These are phyloP conservation scores for Moesziomyces sp. DNA, from an alignment of 1,284 basidiomycete species.

Conservation along the genomic window DNA sequence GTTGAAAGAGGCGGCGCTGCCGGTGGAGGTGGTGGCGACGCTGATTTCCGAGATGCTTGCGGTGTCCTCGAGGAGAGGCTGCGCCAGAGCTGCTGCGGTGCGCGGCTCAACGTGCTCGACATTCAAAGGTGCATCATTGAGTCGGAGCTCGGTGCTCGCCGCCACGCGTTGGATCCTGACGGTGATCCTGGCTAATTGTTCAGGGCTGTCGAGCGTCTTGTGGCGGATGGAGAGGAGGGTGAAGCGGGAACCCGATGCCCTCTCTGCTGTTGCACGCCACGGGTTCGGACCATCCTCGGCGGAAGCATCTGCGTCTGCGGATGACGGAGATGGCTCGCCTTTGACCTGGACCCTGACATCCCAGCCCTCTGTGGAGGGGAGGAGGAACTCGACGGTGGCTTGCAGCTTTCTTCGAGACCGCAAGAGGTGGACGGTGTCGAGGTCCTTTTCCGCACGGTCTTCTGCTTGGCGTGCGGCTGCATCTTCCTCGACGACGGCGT, in stretches of 20 bases:
- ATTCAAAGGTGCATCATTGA: conserved; percentile 48
- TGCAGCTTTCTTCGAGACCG: conserved; percentile 76
- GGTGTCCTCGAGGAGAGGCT: conserved; percentile 41
- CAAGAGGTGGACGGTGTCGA: conserved; percentile 34
- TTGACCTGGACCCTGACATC: conserved; percentile 76
- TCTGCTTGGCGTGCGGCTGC: conserved; percentile 69
- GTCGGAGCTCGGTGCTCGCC: conserved; percentile 48
- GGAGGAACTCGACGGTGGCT: conserved; percentile 80
- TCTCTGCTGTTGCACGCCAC: conserved; percentile 71
- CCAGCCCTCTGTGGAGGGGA: conserved; percentile 87
- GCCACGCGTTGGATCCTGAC: conserved; percentile 55
- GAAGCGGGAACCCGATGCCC: conserved; percentile 17
- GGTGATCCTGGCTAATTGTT: conserved; percentile 44
- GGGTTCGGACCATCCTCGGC: conserved; percentile 76
- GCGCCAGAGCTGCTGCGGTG: conserved; percentile 22
- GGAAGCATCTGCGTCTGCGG: not conserved
- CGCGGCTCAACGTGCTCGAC: conserved; percentile 30
- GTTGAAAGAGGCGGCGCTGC: conserved; percentile 30
- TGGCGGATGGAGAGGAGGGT: conserved; percentile 34
- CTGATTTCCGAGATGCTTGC: conserved; percentile 57
- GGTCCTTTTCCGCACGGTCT: conserved; percentile 43
- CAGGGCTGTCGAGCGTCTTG: conserved; percentile 24
- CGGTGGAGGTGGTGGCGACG: conserved; percentile 43
- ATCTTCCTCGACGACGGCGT: conserved; percentile 80
- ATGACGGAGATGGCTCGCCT: conserved; percentile 6